Evolutionary conservation across 2,329 filamentous ascomycete species (phyloP).

Genomic region (Dothideomycetidae sp.): DNA sequence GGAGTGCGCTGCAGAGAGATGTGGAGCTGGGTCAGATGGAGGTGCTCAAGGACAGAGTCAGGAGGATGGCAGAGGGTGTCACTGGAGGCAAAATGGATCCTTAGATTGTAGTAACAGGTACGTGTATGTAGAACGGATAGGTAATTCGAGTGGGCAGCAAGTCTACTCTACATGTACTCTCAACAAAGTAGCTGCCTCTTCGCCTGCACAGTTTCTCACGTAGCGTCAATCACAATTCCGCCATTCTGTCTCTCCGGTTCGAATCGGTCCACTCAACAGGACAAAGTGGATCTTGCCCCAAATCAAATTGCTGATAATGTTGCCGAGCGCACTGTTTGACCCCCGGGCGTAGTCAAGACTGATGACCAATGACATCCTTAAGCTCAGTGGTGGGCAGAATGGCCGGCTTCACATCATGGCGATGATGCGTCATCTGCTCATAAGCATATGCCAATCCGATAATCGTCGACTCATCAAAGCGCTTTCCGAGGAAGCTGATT

Average conservation of each 20-base stretch:
- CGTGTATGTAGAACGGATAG: too few species aligned
- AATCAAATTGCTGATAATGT: too few species aligned
- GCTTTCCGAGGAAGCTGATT: constrained; percentile 45
- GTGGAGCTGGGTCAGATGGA: constrained; percentile 22
- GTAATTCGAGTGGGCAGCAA: too few species aligned
- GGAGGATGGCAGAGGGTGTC: constrained; percentile 50
- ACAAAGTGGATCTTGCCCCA: too few species aligned
- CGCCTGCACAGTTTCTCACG: background rate
- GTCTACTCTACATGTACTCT: too few species aligned
- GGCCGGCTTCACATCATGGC: constrained; percentile 35
- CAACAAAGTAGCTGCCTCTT: too few species aligned
- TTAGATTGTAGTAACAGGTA: too few species aligned
- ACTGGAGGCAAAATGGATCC: constrained; percentile 48
- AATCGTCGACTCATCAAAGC: constrained; percentile 47
- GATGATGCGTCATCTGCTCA: constrained; percentile 44
- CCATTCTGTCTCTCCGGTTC: constrained; percentile 2
- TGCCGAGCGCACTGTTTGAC: background rate
- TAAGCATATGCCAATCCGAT: constrained; percentile 55
- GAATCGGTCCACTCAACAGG: too few species aligned
- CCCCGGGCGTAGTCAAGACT: background rate
- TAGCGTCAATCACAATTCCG: background rate
- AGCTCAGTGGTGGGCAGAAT: constrained; percentile 36
- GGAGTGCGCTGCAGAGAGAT: constrained; percentile 23
- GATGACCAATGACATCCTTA: constrained; percentile 26
- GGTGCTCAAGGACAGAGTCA: constrained; percentile 43